phyloP scores from a whole-genome alignment of 305 asterid genomes.

The Withania somnifera region DNA sequence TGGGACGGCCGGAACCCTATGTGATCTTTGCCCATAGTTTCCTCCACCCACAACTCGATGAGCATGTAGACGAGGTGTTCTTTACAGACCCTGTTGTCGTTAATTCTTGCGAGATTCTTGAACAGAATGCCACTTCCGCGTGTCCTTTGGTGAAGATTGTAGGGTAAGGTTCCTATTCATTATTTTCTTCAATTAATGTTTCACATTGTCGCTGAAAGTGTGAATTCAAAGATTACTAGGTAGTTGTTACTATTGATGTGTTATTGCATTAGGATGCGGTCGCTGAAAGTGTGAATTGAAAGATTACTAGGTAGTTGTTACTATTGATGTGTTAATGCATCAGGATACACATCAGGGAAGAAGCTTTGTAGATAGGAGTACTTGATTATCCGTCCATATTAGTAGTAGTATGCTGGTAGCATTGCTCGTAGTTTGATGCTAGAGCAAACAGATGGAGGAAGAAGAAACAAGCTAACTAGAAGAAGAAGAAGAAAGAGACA shows the following conservation, averaged over 20 bases:
- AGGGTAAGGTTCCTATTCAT: constrained; percentile 46
- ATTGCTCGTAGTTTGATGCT: too few relatives aligned
- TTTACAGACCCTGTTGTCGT: constrained; percentile 76
- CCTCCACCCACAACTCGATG: constrained; percentile 59
- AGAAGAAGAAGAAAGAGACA: too few relatives aligned
- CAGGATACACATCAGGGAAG: too few relatives aligned
- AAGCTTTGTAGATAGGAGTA: too few relatives aligned
- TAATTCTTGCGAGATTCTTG: constrained; percentile 87
- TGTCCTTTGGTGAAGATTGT: constrained; percentile 68
- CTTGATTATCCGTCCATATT: too few relatives aligned
- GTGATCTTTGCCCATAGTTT: constrained; percentile 90
- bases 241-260: neutral
- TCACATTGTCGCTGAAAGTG: neutral
- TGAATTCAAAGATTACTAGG: neutral
- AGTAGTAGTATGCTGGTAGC: too few relatives aligned
- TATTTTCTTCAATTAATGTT: neutral
- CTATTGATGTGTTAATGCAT: too few relatives aligned
- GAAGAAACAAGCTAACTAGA: too few relatives aligned
- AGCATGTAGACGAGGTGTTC: constrained; percentile 89
- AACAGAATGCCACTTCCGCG: constrained; percentile 76
- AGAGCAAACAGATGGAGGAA: too few relatives aligned
- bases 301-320: too few relatives aligned
- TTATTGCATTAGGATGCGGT: neutral
- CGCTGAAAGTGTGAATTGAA: too few relatives aligned
- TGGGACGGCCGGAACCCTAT: constrained; percentile 90